Evolutionary conservation across 805 yeast species (phyloP).

Genomic region (Teunomyces aglyptinius): DNA sequence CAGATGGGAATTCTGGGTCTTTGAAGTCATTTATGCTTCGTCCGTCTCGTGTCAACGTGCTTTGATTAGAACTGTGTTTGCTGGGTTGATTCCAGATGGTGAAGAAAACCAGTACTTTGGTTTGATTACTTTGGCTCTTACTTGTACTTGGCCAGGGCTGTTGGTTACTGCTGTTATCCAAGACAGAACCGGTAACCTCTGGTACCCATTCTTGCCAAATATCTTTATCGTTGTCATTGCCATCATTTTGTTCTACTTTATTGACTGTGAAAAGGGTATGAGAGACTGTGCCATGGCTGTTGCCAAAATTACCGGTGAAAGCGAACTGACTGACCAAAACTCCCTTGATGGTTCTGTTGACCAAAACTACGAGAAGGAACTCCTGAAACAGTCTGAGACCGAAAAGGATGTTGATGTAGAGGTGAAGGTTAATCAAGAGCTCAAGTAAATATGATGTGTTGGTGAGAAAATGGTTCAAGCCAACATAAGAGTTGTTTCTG

Average conservation of each 20-base stretch:
- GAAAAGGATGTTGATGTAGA: background rate
- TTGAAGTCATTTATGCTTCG: conserved; percentile 34
- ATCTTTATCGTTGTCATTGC: conserved; percentile 27
- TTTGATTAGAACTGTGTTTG: conserved; percentile 34
- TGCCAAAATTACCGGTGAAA: background rate
- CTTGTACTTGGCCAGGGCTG: conserved; percentile 42
- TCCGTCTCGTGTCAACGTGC: conserved; percentile 35
- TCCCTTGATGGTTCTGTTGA: background rate
- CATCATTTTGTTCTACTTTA: conserved; percentile 19
- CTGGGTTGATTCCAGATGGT: conserved; percentile 38
- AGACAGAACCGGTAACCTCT: conserved; percentile 35
- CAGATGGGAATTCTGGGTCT: conserved; percentile 43
- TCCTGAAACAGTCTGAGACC: background rate
- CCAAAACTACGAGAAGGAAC: background rate
- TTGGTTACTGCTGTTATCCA: conserved; percentile 39
- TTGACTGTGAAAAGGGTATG: conserved; percentile 34
- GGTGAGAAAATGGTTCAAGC: background rate
- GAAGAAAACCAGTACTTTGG: conserved; percentile 45
- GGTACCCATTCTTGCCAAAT: conserved; percentile 39
- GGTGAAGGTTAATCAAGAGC: background rate
- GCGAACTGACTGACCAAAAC: background rate
- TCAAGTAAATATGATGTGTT: background rate
- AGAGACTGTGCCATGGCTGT: conserved; percentile 16
- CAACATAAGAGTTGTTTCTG: too few species aligned
- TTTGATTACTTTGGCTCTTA: conserved; percentile 37